Evolutionary conservation across 73 alveolate genomes (phyloP).

Genomic region (Symbiodinium natans): DNA sequence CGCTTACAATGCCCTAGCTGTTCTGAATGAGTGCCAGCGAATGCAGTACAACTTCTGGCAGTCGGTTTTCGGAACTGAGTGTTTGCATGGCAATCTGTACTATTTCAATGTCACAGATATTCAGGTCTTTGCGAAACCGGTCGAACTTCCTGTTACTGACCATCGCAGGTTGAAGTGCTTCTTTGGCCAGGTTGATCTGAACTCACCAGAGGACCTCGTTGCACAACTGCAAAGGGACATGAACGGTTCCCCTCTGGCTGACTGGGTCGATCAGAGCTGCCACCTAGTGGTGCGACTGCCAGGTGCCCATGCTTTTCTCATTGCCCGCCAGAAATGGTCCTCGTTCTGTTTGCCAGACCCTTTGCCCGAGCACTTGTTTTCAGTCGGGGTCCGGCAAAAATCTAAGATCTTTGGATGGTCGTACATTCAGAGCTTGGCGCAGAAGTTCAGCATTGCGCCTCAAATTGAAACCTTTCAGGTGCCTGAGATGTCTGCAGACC

Average conservation of each 20-base stretch:
- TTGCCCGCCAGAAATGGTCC: neutral
- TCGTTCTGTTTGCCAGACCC: neutral
- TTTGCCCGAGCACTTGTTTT: neutral
- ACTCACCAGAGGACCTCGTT: neutral
- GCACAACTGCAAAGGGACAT: too few species aligned
- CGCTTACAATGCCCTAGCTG: neutral
- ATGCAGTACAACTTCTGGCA: neutral
- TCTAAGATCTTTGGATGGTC: neutral
- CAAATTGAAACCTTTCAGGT: too few species aligned
- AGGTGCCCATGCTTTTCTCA: neutral
- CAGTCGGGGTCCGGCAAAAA: neutral
- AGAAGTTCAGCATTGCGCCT: neutral
- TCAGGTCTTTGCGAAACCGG: neutral
- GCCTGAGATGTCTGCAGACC: neutral
- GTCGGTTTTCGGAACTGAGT: neutral
- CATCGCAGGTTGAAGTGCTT: neutral
- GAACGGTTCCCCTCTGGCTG: neutral
- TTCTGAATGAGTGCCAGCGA: neutral
- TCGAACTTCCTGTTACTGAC: neutral
- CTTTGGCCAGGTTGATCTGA: neutral
- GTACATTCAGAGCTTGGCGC: neutral
- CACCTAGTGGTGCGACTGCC: neutral
- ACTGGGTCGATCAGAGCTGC: neutral
- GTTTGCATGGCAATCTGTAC: neutral
- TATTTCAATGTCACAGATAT: neutral